Evolutionary conservation across 2,329 filamentous ascomycete species (phyloP).

Genomic region (Coleophoma crateriformis): DNA sequence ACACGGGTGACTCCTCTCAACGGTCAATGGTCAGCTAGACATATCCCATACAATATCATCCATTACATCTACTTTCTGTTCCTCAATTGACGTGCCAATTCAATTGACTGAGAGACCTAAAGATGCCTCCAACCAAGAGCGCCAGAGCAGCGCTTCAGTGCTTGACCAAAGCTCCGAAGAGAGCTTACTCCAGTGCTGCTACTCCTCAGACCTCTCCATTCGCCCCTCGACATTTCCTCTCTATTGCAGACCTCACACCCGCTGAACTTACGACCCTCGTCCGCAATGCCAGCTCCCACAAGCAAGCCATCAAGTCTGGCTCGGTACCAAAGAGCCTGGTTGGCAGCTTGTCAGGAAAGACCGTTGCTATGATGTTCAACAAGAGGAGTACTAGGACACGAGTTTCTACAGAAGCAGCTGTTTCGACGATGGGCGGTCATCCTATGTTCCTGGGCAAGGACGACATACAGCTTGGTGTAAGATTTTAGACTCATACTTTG

Average conservation of each 20-base stretch:
- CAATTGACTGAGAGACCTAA: conserved; percentile 9
- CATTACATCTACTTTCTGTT: neutral
- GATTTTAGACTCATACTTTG: neutral
- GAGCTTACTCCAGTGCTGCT: conserved; percentile 16
- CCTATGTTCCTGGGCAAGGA: conserved; percentile 96
- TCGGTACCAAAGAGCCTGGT: conserved; percentile 53
- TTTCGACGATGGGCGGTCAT: conserved; percentile 82
- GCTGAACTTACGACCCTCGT: conserved; percentile 77
- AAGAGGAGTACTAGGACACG: conserved; percentile 93
- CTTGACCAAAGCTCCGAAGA: conserved; percentile 13
- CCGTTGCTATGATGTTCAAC: conserved; percentile 93
- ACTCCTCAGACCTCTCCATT: conserved; percentile 35
- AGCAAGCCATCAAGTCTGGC: conserved; percentile 69
- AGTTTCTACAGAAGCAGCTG: conserved; percentile 87
- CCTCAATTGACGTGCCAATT: conserved; percentile 6
- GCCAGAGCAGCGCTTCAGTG: conserved; percentile 16
- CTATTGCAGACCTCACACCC: conserved; percentile 79
- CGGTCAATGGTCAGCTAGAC: too few species aligned
- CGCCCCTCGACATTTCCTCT: conserved; percentile 80
- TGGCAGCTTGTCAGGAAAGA: conserved; percentile 64
- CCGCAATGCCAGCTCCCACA: conserved; percentile 73
- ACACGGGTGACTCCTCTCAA: too few species aligned
- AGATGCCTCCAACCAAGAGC: conserved; percentile 15
- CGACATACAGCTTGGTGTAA: conserved; percentile 85
- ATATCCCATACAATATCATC: neutral